Evolutionary conservation across 2,329 filamentous ascomycete genomes (phyloP), one percentile per base, ranked within the genome.

Genomic region (Knufia petricola): DNA sequence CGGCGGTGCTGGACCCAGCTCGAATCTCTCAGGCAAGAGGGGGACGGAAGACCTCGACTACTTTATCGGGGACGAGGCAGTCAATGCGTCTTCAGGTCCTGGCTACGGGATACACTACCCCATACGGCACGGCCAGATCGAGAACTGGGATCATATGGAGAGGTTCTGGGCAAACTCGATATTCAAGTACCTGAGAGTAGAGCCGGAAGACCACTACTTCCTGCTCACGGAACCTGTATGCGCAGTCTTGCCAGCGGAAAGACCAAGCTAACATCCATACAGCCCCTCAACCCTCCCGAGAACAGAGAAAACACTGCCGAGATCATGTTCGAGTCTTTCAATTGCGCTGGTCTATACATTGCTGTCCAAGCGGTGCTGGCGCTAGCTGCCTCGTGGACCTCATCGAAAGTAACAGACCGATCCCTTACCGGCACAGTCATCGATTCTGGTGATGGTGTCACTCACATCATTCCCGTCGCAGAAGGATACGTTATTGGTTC

Each of bases 141-240:
- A 98, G 73, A 96, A 98, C 66, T 98, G 92, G 92, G 92, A 98
- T 70, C 87, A 95, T 63, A 98, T 98, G 92, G 92, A 98, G 69
- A 84, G 92, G 55, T 98, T 96, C 73, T 98, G 92, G 92, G 96
- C 94, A 58, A 96, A 96, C 73, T 98, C 92, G 55, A 98, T 98
- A 71, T 98, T 98, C 80, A 98, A 98, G 69, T 98, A 98, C 65
- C 78, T 98, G 46, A 82, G 92, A 61, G 92, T 98, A 58, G 92
- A 98, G 71, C 92, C 92, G 24, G 92, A 98, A 71, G 92, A 98
- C 66, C 92, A 98, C 69, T 89, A 95, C 74, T 98, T 98, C 69
- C 81, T 98, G 54, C 81, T 98, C 52, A 98, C 92, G 53, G 92
- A 98, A 67, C 92, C 92, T 52, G 89, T 95, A 78, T 65, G 82